A percentile compares a stretch with the other conserved stretches of the same genome.
phyloP scores from a whole-genome alignment of 768 basidiomycete species.

The Lyophyllum decastes region DNA sequence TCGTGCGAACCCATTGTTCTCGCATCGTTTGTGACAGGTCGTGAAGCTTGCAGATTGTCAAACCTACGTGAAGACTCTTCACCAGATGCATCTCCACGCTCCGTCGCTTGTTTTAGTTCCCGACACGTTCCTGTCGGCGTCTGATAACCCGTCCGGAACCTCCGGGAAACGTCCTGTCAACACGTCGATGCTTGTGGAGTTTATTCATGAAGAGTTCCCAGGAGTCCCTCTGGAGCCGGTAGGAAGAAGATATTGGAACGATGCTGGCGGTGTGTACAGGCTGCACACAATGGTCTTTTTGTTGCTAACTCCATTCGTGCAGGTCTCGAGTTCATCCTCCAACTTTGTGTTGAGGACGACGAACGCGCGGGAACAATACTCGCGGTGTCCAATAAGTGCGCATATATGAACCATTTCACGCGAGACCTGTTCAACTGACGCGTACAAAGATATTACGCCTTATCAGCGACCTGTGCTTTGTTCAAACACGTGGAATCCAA shows the following conservation, averaged over 20 bases:
- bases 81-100: slow-evolving; percentile 79
- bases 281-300: not conserved
- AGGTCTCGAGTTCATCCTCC: slow-evolving; percentile 81
- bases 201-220: slow-evolving; percentile 75
- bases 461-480: slow-evolving; percentile 83
- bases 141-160: slow-evolving; percentile 49
- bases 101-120: slow-evolving; percentile 78
- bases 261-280: slow-evolving; percentile 57
- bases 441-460: slow-evolving; percentile 76
- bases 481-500: slow-evolving; percentile 82
- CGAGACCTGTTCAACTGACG: not conserved
- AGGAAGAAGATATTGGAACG: slow-evolving; percentile 83
- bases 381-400: slow-evolving; percentile 75
- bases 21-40: not conserved
- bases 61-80: slow-evolving; percentile 86
- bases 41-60: slow-evolving; percentile 79
- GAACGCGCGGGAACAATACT: slow-evolving; percentile 80
- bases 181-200: slow-evolving; percentile 69
- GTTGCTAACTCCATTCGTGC: slow-evolving; percentile 4
- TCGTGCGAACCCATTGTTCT: slow-evolving; percentile 3
- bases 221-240: slow-evolving; percentile 68
- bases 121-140: slow-evolving; percentile 70
- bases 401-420: slow-evolving; percentile 31
- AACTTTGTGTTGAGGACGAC: slow-evolving; percentile 79
- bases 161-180: slow-evolving; percentile 43